These are phyloP conservation scores for Boletus vinaceobasis DNA, from an alignment of 768 basidiomycete species.

Conservation along the genomic window DNA sequence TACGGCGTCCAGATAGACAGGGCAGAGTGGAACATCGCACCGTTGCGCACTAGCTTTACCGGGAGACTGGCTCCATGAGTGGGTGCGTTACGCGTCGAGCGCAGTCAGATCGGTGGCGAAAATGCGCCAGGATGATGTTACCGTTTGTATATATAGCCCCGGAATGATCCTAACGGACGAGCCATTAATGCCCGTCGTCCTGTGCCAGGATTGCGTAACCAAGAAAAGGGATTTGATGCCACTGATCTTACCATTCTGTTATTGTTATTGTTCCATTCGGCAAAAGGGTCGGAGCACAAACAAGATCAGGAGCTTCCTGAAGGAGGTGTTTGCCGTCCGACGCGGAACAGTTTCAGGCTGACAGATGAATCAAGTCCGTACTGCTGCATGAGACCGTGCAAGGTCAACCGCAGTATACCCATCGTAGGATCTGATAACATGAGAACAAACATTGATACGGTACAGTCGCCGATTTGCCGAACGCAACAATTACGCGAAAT, in stretches of 20 bases:
- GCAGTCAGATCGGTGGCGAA: neutral
- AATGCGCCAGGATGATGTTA: neutral
- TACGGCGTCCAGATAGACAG: neutral
- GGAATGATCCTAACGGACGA: neutral
- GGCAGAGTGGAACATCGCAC: neutral
- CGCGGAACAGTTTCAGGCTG: neutral
- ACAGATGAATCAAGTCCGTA: neutral
- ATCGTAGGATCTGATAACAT: neutral
- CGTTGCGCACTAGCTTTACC: neutral
- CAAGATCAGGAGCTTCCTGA: neutral
- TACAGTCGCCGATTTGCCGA: neutral
- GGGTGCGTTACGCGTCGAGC: neutral
- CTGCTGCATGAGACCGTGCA: too few species aligned
- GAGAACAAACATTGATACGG: neutral
- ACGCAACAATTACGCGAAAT: constrained; percentile 22
- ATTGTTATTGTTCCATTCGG: neutral
- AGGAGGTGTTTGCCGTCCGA: neutral
- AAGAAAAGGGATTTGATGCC: neutral
- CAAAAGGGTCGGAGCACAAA: neutral
- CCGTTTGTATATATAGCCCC: neutral
- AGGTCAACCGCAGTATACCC: neutral
- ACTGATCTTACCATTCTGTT: too few species aligned
- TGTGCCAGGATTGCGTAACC: neutral
- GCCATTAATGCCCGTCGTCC: neutral
- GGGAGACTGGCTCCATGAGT: neutral